These are phyloP conservation scores for Cenchrus fungigraminus DNA, from an alignment of 176 grass and related monocot genomes.

Conservation along the genomic window DNA sequence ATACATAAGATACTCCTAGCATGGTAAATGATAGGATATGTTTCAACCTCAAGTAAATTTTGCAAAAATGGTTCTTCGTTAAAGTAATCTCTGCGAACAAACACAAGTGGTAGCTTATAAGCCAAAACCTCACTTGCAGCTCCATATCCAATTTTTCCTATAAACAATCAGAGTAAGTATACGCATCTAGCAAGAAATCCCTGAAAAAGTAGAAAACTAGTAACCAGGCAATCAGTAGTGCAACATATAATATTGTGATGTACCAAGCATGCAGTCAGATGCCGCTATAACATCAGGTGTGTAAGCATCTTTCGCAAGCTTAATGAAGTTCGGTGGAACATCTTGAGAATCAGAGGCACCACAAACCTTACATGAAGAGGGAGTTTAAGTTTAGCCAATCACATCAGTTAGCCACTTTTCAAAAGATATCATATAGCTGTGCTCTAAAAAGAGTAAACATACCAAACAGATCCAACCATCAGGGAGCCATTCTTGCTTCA, in stretches of 20 bases:
- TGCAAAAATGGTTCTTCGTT: constrained; percentile 97
- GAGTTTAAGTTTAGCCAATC: constrained; percentile 27
- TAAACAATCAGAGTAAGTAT: constrained; percentile 18
- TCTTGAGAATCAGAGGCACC: constrained; percentile 93
- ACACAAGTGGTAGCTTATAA: constrained; percentile 93
- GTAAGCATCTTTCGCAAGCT: constrained; percentile 91
- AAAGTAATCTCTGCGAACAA: constrained; percentile 93
- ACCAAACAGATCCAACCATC: constrained; percentile 91
- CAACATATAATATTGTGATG: constrained; percentile 36
- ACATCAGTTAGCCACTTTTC: neutral
- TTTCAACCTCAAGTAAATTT: constrained; percentile 94
- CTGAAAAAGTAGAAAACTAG: neutral
- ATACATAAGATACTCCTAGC: neutral
- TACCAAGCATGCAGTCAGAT: constrained; percentile 99
- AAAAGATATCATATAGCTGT: neutral
- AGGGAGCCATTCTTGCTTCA: constrained; percentile 93
- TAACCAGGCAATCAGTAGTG: constrained; percentile 9
- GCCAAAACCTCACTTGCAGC: constrained; percentile 93
- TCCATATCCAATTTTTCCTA: constrained; percentile 99
- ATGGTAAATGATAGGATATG: constrained; percentile 25
- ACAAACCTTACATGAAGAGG: constrained; percentile 67
- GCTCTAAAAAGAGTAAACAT: constrained; percentile 34
- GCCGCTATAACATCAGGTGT: constrained; percentile 99
- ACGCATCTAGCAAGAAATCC: constrained; percentile 4
- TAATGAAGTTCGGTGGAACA: constrained; percentile 88